phyloP scores from a whole-genome alignment of 352 stramenopile species.

The Blastocystis sp. region DNA sequence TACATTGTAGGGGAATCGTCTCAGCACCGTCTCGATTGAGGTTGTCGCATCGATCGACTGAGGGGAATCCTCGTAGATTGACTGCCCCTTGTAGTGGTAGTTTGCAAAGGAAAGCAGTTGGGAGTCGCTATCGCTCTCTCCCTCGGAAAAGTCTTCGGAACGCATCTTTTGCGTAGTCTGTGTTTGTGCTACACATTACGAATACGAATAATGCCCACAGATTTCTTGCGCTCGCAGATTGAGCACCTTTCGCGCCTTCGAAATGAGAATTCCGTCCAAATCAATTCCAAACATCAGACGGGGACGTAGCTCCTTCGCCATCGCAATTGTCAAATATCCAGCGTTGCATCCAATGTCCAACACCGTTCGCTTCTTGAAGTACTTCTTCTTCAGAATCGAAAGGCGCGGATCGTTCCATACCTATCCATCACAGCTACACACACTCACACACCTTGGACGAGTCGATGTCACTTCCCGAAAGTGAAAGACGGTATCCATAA shows the following conservation, averaged over 20 bases:
- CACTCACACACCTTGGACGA: background rate
- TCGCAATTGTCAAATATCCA: constrained; percentile 32
- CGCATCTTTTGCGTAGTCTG: background rate
- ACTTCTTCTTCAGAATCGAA: constrained; percentile 17
- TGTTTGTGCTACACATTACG: background rate
- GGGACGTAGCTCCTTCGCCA: background rate
- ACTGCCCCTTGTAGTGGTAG: constrained; percentile 6
- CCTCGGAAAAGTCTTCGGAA: background rate
- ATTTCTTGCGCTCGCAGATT: background rate
- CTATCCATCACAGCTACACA: background rate
- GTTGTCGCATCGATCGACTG: background rate
- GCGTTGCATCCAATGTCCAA: constrained; percentile 38
- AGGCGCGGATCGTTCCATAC: constrained; percentile 26
- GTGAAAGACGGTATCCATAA: background rate
- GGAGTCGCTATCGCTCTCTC: background rate
- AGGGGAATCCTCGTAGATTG: background rate
- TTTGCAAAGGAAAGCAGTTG: constrained; percentile 8
- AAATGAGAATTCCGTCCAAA: constrained; percentile 7
- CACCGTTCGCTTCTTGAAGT: constrained; percentile 13
- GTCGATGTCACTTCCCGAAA: background rate
- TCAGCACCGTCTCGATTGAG: background rate
- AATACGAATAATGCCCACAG: background rate
- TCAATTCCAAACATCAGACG: constrained; percentile 23
- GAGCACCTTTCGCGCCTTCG: constrained; percentile 34
- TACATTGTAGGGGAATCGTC: constrained; percentile 3